Base-by-base conservation (phyloP, 2,329 filamentous ascomycete genomes). In the Phoma sp. region DNA sequence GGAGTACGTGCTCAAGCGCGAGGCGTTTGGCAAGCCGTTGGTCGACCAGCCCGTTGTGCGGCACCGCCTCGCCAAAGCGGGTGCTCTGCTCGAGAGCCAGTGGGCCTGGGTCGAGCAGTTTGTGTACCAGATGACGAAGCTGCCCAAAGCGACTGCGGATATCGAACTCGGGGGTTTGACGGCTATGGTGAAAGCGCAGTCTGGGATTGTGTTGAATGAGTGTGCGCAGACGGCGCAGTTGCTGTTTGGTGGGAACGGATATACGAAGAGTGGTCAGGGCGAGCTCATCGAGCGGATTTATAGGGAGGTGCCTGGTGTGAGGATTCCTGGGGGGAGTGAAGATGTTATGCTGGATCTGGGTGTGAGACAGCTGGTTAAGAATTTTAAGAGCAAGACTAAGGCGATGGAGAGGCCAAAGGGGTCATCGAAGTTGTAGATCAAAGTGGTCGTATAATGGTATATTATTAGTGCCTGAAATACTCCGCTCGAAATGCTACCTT, bases 21-120 rank as follows among this genome's bases (percentile, higher is more conserved):
- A 89, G 69, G 86, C 86, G 1, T 89, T 89, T 60, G 84, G 84
- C 3, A 87, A 87, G 70, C 80, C 84, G 0, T 78, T 91, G 8
- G 85, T 91, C 75, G 87, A 91, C 13, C 89, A 91, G 71, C 86
- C 88, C 0, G 89, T 91, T 0, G 88, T 92, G 29, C 78, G 89
- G 24, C 86, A 91, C 69, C 79, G 88, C n/a, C 76, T 91, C 6
- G 88, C 89, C 9, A 90, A 89, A 67, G 83, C 83, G 3, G 89
- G 86, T 2, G 86, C 86, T 0, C 75, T 87, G 63, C 77, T 92
- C 4, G 89, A 91, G 70, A 84, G 82, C 2, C 83, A 89, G 71
- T 88, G 82, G 78, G 86, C 89, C 2, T 91, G 88, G 87, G 79
- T 90, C 3, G 88, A 91, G 72, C 82, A 86, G 57, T 88, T 90